Evolutionary conservation across 2,329 filamentous ascomycete genomes (phyloP).

Genomic region (Claviceps humidiphila): DNA sequence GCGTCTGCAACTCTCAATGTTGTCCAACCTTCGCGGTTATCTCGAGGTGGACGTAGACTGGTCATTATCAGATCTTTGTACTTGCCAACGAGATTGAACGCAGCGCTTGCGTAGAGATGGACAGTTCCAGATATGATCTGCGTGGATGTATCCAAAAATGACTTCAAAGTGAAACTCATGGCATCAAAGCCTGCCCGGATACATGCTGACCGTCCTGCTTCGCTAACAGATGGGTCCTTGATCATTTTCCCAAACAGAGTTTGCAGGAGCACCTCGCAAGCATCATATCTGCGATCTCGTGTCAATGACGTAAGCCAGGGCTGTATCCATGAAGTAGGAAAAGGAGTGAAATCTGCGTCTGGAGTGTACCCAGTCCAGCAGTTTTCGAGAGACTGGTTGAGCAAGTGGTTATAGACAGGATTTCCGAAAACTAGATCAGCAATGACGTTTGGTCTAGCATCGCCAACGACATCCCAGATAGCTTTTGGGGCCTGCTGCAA

Average conservation of each 20-base stretch:
- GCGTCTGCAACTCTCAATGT: conserved; percentile 29
- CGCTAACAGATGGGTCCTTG: conserved; percentile 38
- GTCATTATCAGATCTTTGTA: conserved; percentile 46
- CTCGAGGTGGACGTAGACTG: conserved; percentile 17
- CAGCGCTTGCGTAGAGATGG: conserved; percentile 48
- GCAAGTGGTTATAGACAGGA: conserved; percentile 47
- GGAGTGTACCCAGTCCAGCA: conserved; percentile 28
- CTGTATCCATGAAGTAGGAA: conserved; percentile 65
- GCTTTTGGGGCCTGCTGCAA: conserved; percentile 63
- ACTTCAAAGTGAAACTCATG: conserved; percentile 41
- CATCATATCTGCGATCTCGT: conserved; percentile 61
- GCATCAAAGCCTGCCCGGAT: conserved; percentile 51
- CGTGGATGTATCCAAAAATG: conserved; percentile 36
- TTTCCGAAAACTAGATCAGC: conserved; percentile 75
- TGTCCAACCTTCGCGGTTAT: conserved; percentile 22
- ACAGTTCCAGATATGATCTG: conserved; percentile 36
- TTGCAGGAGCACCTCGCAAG: conserved; percentile 65
- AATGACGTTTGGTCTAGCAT: conserved; percentile 66
- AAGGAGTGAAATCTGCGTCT: conserved; percentile 35
- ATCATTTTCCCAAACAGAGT: conserved; percentile 57
- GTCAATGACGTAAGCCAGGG: conserved; percentile 68
- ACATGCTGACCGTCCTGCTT: conserved; percentile 46
- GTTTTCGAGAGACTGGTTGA: conserved; percentile 44
- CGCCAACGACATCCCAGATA: conserved; percentile 80
- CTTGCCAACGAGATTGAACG: conserved; percentile 51